Conservation (phyloP, 441 rosid genomes). For the Breynia disticha region DNA sequence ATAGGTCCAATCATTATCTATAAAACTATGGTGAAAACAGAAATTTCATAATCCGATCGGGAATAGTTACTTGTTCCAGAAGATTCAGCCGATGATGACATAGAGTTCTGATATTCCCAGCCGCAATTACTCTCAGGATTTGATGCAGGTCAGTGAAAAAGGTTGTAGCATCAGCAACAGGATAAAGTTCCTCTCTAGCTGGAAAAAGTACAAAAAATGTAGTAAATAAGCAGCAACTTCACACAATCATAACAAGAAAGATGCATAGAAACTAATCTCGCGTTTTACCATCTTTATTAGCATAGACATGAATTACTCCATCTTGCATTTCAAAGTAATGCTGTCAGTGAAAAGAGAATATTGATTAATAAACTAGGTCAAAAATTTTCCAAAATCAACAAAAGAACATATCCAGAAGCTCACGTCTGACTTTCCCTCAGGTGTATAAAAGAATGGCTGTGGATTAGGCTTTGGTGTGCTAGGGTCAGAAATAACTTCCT, state of each 20-base stretch:
- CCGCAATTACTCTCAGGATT: conserved; percentile 79
- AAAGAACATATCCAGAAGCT: conserved; percentile 12
- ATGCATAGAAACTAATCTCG: conserved; percentile 1
- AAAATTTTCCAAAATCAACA: neutral
- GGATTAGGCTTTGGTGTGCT: conserved; percentile 92
- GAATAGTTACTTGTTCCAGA: conserved; percentile 65
- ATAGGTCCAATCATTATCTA: conserved; percentile 12
- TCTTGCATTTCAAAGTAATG: conserved; percentile 94
- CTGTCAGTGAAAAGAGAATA: conserved; percentile 31
- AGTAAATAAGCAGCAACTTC: neutral
- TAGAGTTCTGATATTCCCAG: conserved; percentile 88
- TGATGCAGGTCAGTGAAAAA: conserved; percentile 95
- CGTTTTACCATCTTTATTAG: conserved; percentile 62
- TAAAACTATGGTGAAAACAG: conserved; percentile 2
- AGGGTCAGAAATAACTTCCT: conserved; percentile 87
- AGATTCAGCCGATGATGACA: conserved; percentile 91
- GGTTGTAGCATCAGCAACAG: conserved; percentile 87
- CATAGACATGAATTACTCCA: conserved; percentile 88
- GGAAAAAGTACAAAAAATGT: conserved; percentile 14
- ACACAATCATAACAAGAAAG: conserved; percentile 8
- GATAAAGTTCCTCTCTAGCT: conserved; percentile 82
- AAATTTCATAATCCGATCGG: neutral
- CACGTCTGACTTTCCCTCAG: conserved; percentile 80
- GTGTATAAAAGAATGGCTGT: conserved; percentile 66
- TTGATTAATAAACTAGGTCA: neutral